phyloP scores from a whole-genome alignment of 2,329 filamentous ascomycete genomes.

The Sphaerulina vaccinii region DNA sequence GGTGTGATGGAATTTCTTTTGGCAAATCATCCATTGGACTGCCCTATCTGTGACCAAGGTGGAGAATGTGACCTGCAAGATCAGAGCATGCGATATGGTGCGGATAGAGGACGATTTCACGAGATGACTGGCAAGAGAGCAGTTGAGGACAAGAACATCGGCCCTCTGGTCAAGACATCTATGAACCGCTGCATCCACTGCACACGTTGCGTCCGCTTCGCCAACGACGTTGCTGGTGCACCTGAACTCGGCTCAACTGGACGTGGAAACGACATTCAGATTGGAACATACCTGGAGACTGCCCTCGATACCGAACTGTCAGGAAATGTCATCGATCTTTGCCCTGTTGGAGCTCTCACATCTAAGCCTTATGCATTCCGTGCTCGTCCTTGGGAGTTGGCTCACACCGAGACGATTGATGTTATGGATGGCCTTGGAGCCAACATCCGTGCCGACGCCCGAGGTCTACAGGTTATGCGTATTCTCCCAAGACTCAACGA shows the following conservation, averaged over 20 bases:
- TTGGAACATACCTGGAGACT: conserved; percentile 94
- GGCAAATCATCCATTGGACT: conserved; percentile 93
- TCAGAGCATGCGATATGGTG: conserved; percentile 98
- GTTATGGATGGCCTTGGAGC: conserved; percentile 90
- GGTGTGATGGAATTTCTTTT: conserved; percentile 99
- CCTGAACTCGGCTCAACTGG: conserved; percentile 92
- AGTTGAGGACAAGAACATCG: conserved; percentile 99
- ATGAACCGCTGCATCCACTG: conserved; percentile 99
- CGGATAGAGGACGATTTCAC: conserved; percentile 94
- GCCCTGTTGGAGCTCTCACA: conserved; percentile 92
- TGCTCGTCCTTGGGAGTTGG: conserved; percentile 93
- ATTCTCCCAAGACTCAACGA: conserved; percentile 91
- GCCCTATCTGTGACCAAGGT: conserved; percentile 97
- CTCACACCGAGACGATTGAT: conserved; percentile 93
- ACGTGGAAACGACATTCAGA: conserved; percentile 95
- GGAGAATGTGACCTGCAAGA: conserved; percentile 99
- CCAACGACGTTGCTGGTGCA: conserved; percentile 94
- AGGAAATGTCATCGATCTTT: conserved; percentile 96
- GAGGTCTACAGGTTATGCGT: conserved; percentile 94
- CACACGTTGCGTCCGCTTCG: conserved; percentile 94
- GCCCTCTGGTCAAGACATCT: conserved; percentile 95
- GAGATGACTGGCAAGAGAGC: conserved; percentile 94
- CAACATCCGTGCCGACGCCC: conserved; percentile 89
- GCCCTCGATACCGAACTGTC: conserved; percentile 93
- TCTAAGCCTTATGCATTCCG: conserved; percentile 98